Conservation (phyloP, 2,329 filamentous ascomycete genomes). For the Aureobasidium mangrovei region DNA sequence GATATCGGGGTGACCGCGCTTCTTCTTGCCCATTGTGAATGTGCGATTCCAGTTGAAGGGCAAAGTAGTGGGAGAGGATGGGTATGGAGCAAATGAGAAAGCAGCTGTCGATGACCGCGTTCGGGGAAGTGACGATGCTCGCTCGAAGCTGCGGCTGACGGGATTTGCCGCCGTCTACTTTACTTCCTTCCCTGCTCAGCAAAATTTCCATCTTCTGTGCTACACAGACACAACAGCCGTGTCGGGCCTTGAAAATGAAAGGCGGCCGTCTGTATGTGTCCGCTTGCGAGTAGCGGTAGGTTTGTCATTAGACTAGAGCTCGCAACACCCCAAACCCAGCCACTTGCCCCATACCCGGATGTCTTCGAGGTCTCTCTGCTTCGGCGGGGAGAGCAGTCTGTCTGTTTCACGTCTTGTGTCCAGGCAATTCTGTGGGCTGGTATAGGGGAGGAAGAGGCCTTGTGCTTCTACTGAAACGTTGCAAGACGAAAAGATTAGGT, state of each 20-base stretch:
- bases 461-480: conserved; percentile 12
- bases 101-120: conserved; percentile 3
- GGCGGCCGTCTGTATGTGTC: background rate
- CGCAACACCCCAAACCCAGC: conserved; percentile 15
- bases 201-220: conserved; percentile 9
- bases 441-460: conserved; percentile 7
- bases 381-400: conserved; percentile 12
- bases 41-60: background rate
- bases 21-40: conserved; percentile 71
- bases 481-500: conserved; percentile 12
- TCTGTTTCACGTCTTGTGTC: conserved; percentile 16
- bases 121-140: conserved; percentile 5
- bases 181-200: conserved; percentile 7
- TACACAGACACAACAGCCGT: background rate
- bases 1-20: conserved; percentile 73
- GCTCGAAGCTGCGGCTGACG: background rate
- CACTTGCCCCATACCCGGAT: conserved; percentile 11
- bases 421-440: conserved; percentile 15
- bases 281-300: background rate
- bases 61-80: background rate
- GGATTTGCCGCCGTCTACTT: background rate
- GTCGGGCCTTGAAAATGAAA: background rate
- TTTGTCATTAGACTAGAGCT: background rate
- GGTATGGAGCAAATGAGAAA: background rate
- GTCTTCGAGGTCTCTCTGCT: conserved; percentile 11